Evolutionary conservation across 257 asterid species (phyloP), one percentile per base, ranked within the genome.

Genomic region (Marsdenia floribunda): DNA sequence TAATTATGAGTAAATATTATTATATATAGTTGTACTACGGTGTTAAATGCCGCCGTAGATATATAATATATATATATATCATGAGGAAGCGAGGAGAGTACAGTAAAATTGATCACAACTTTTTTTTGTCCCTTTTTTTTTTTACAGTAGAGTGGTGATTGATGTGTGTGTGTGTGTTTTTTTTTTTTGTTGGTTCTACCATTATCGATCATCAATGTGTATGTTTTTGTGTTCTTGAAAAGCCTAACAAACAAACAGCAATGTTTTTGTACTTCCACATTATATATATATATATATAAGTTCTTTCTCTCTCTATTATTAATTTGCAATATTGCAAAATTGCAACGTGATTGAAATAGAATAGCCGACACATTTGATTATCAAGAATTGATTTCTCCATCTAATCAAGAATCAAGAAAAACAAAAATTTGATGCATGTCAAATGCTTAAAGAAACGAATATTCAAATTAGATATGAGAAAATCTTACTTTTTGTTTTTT

Each of bases 1-100:
- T 63, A 65, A 49, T 52, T 63, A 66, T 24, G 35, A 65, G 69
- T 70, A 46, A 70, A 70, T 70, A 44, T 44, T 44, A 44, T 44
- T 6, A 49, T 13, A 29, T 70, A 46, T 70, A 70, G 44, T 70
- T 8, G 12, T 11, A 9, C 22, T 6, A n/a, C 21, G 4, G 55
- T 68, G 57, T 57, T 59, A 40, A 76, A 76, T n/a, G 63, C 37
- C 58, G 22, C 10, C 50, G n/a, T n/a, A n/a, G n/a, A 13, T 46
- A 46, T 9, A 46, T 46, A 29, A 29, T 52, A 52, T 52, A 52
- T 52, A 52, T 26, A 68, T 38, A 26, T 72, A 16, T 14, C 71
- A 65, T 44, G 33, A 53, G 5, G 13, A 0, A 50, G 40, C 18
- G 1, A 5, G 1, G 35, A 40, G 26, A 3, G 71, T 66, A 66